These are phyloP conservation scores for Hanseniaspora guilliermondii DNA, from an alignment of 805 yeast species.

Conservation along the genomic window DNA sequence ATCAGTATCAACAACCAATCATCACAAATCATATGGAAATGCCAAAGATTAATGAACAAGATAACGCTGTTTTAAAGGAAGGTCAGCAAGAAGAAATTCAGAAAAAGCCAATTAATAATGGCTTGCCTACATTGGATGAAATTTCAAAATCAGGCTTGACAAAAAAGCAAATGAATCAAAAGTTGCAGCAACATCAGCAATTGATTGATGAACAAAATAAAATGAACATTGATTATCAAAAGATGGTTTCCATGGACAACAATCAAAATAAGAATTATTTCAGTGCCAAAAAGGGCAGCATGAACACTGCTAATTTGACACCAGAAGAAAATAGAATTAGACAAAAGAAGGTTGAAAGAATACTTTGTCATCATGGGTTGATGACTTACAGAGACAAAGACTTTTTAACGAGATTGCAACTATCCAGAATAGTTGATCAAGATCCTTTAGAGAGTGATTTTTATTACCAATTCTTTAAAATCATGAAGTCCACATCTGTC, in stretches of 20 bases:
- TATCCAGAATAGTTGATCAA: conserved; percentile 89
- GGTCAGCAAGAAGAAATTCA: not conserved
- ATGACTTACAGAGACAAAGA: conserved; percentile 97
- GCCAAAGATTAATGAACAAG: not conserved
- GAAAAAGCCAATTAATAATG: not conserved
- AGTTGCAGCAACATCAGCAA: conserved; percentile 8
- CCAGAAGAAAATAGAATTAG: conserved; percentile 66
- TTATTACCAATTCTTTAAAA: conserved; percentile 82
- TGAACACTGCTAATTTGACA: conserved; percentile 33
- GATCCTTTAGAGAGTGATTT: conserved; percentile 97
- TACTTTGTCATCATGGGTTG: conserved; percentile 74
- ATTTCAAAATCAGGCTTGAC: conserved; percentile 5
- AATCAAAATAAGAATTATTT: conserved; percentile 7
- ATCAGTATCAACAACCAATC: conserved; percentile 6
- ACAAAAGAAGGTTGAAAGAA: conserved; percentile 62
- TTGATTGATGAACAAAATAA: not conserved
- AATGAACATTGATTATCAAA: not conserved
- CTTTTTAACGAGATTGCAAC: conserved; percentile 83
- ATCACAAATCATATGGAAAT: conserved; percentile 4
- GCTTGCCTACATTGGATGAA: conserved; percentile 10
- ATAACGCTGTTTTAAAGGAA: not conserved
- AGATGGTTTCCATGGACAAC: not conserved
- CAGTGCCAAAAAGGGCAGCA: conserved; percentile 18
- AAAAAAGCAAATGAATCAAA: conserved; percentile 10
- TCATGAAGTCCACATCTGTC: conserved; percentile 34